Conservation (phyloP, 2,329 filamentous ascomycete species). For the Paraphaeosphaeria sporulosa region DNA sequence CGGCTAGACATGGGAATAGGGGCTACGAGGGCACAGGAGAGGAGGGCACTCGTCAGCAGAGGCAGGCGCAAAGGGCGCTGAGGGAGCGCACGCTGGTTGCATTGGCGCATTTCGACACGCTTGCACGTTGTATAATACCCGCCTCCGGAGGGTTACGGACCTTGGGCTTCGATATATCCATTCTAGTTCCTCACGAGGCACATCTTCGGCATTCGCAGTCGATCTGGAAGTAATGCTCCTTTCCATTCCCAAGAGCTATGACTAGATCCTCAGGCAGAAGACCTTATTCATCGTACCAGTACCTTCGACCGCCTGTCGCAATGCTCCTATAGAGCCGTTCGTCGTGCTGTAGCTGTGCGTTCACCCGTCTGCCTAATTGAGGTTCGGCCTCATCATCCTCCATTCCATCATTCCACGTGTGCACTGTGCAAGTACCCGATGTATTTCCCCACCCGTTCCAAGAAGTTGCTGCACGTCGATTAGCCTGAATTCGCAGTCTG, state of each 20-base stretch:
- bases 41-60: background rate
- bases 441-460: slow-evolving; percentile 81
- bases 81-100: background rate
- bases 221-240: background rate
- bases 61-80: background rate
- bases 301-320: slow-evolving; percentile 29
- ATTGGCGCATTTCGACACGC: slow-evolving; percentile 12
- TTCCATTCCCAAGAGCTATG: background rate
- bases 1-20: background rate
- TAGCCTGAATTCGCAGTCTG: slow-evolving; percentile 17
- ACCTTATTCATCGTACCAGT: slow-evolving; percentile 37
- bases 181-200: background rate
- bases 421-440: slow-evolving; percentile 77
- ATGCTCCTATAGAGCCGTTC: slow-evolving; percentile 41
- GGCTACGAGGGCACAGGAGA: background rate
- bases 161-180: slow-evolving; percentile 2
- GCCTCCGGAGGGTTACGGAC: background rate
- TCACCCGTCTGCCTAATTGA: slow-evolving; percentile 44
- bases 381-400: slow-evolving; percentile 66
- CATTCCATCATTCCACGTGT: slow-evolving; percentile 75
- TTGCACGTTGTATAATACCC: slow-evolving; percentile 7
- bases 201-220: too few relatives aligned
- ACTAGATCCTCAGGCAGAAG: too few relatives aligned
- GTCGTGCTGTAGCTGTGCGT: slow-evolving; percentile 47
- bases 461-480: slow-evolving; percentile 68